Conservation (phyloP, 768 basidiomycete species). For the Russula emetica region DNA sequence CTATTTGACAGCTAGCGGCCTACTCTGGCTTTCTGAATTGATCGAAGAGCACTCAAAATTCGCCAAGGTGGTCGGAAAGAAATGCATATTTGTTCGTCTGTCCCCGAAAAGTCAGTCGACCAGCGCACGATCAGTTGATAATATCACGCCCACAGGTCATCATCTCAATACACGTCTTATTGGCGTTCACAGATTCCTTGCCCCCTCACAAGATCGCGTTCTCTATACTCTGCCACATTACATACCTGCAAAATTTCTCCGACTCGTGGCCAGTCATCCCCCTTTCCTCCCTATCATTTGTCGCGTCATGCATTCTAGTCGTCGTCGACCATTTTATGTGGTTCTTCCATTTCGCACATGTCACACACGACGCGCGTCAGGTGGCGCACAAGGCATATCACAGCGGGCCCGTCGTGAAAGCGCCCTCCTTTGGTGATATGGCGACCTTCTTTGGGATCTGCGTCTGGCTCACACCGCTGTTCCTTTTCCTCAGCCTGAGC, state of each 20-base stretch:
- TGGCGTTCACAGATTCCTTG: slow-evolving; percentile 77
- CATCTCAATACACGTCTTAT: slow-evolving; percentile 67
- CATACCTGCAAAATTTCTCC: slow-evolving; percentile 94
- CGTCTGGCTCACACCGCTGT: slow-evolving; percentile 88
- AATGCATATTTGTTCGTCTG: slow-evolving; percentile 77
- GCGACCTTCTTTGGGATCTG: slow-evolving; percentile 81
- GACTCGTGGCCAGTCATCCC: slow-evolving; percentile 89
- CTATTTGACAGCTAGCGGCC: slow-evolving; percentile 67
- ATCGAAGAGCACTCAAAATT: slow-evolving; percentile 88
- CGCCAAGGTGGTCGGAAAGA: slow-evolving; percentile 79
- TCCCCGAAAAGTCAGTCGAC: background rate
- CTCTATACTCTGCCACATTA: slow-evolving; percentile 76
- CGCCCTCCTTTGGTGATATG: slow-evolving; percentile 57
- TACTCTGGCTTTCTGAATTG: slow-evolving; percentile 89
- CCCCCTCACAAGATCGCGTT: slow-evolving; percentile 72
- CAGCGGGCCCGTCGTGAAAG: slow-evolving; percentile 39
- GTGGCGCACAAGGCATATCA: slow-evolving; percentile 34
- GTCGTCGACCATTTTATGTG: slow-evolving; percentile 90
- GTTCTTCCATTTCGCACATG: slow-evolving; percentile 89
- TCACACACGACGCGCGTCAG: slow-evolving; percentile 61
- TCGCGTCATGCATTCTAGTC: slow-evolving; percentile 81
- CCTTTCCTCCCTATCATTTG: slow-evolving; percentile 76
- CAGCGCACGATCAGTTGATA: background rate
- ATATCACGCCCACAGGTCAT: slow-evolving; percentile 51
- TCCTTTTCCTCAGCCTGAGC: slow-evolving; percentile 91